Base-by-base conservation (phyloP, 2,329 filamentous ascomycete species). In the Mollisiaceae sp. region DNA sequence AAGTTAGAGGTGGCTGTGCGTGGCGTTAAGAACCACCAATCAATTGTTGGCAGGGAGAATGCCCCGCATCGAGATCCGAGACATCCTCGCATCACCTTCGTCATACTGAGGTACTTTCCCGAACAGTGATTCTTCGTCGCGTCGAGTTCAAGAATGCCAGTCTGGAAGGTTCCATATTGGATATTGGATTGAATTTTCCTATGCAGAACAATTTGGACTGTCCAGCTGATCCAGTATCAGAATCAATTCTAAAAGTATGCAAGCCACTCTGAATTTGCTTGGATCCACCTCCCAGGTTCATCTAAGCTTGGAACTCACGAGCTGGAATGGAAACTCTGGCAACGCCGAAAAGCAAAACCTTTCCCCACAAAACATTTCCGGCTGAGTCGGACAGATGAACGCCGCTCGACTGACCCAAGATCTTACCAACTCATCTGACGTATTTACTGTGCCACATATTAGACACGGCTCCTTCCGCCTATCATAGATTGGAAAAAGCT, bases 391-490 rank as follows among this genome's bases (percentile, higher is more conserved):
- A 59, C 41, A 60, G 32, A 59, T 55, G 57, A 63, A 62, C 62
- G 58, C 59, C 67, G 59, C 38, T 64, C 36, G 62, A 65, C 18
- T 22, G 36, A 59, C 20, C 60, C 45, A 63, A 55, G 60, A 57
- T 55, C 24, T 50, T 41, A 12, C 12, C 60, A 66, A 66, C 62
- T 75, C 68, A 77, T 73, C 75, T 74, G 67, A 77, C 75, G 65
- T 77, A 77, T 71, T 77, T 77, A 60, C 75, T 76, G 56, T 64
- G 54, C 58, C 54, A 67, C 43, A 66, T 8, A 27, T 73, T 70
- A 72, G 71, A 63, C 62, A 57, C 62, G 66, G 50, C 35, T 66
- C 35, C 54, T 41, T 43, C 24, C 32, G 32, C 8, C 43, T 41
- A 18, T 18, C 55, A 41, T 12, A 57, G 2, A 1, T 36, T 39